Percentiles rank a stretch among this genome's conserved stretches.
phyloP scores from a whole-genome alignment of 495 filamentous ascomycete species.

The Hypoxylon cercidicola region DNA sequence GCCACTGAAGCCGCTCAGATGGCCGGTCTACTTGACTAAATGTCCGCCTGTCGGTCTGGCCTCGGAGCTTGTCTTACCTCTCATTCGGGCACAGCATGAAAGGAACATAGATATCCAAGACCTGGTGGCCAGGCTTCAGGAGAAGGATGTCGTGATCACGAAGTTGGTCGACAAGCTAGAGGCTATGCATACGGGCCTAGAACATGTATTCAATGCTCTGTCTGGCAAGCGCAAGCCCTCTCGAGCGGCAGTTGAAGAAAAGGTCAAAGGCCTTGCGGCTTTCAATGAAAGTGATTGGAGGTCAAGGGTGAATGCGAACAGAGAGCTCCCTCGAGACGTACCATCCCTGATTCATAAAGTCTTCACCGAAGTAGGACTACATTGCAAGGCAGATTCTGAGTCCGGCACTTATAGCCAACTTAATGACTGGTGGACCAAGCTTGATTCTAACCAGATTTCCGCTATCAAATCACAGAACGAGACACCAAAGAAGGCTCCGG shows the following conservation, averaged over 20 bases:
- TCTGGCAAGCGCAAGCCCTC: slow-evolving; percentile 61
- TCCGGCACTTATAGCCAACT: slow-evolving; percentile 46
- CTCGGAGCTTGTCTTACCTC: slow-evolving; percentile 73
- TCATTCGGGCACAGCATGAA: slow-evolving; percentile 67
- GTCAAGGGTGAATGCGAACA: slow-evolving; percentile 37
- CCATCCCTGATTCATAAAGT: slow-evolving; percentile 48
- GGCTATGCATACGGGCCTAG: slow-evolving; percentile 71
- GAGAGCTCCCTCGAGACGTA: slow-evolving; percentile 48
- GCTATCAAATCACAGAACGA: slow-evolving; percentile 22
- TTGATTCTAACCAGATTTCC: slow-evolving; percentile 39
- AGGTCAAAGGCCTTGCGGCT: slow-evolving; percentile 64
- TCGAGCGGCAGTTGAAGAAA: slow-evolving; percentile 58
- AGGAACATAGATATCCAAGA: slow-evolving; percentile 61
- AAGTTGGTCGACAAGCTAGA: slow-evolving; percentile 84
- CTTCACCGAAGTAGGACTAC: slow-evolving; percentile 48
- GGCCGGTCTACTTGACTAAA: slow-evolving; percentile 70
- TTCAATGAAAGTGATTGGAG: slow-evolving; percentile 64
- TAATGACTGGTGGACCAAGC: slow-evolving; percentile 62
- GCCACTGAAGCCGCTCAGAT: slow-evolving; percentile 73
- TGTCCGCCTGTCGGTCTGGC: slow-evolving; percentile 64
- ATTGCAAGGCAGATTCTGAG: slow-evolving; percentile 33
- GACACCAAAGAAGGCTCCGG: slow-evolving; percentile 8
- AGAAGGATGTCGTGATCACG: slow-evolving; percentile 83
- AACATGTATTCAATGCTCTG: slow-evolving; percentile 74
- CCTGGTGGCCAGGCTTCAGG: slow-evolving; percentile 68